Percentiles rank a stretch among this genome's conserved stretches.
Conservation (phyloP, 768 basidiomycete species). For the Tulasnella sp. region DNA sequence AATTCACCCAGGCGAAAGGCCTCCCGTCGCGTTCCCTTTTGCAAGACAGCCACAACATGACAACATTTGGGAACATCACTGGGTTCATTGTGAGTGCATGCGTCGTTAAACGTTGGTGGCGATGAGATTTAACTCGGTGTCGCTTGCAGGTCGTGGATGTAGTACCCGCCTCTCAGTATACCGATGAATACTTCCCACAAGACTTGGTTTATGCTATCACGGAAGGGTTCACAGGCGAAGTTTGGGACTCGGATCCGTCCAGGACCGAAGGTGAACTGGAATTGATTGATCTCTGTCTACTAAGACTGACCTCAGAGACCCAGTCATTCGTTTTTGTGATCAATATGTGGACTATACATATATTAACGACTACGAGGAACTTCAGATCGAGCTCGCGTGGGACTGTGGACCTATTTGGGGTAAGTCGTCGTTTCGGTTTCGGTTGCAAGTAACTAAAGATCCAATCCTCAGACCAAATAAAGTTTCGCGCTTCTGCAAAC, state of each 20-base stretch:
- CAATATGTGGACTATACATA: too few relatives aligned
- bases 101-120: background rate
- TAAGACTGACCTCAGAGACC: too few relatives aligned
- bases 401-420: background rate
- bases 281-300: background rate
- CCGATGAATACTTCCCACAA: too few relatives aligned
- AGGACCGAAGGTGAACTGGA: background rate
- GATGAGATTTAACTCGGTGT: background rate
- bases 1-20: background rate
- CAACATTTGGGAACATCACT: background rate
- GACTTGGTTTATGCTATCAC: background rate
- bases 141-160: background rate
- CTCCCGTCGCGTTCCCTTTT: background rate
- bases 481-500: background rate
- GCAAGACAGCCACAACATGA: background rate
- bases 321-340: too few relatives aligned
- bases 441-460: background rate
- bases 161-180: background rate
- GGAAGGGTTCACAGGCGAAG: background rate
- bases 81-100: background rate
- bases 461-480: background rate
- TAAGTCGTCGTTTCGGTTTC: background rate
- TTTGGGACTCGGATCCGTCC: too few relatives aligned
- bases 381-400: background rate
- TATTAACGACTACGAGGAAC: background rate